Conservation (phyloP, 1,284 basidiomycete species). For the Pseudozyma sp. region DNA sequence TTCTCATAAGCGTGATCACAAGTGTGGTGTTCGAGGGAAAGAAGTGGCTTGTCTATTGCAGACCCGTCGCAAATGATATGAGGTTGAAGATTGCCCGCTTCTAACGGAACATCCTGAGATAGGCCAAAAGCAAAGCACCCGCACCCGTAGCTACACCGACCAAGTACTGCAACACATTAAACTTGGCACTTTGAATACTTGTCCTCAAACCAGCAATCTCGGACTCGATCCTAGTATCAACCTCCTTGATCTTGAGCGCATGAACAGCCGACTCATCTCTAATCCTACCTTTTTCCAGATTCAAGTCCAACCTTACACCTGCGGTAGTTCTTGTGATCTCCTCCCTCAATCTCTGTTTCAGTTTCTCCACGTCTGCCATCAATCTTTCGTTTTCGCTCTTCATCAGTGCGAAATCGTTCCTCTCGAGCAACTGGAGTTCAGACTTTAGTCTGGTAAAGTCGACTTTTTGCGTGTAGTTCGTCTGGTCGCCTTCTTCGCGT, state of each 20-base stretch:
- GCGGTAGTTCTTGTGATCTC: slow-evolving; percentile 86
- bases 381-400: slow-evolving; percentile 95
- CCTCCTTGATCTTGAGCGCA: slow-evolving; percentile 97
- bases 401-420: slow-evolving; percentile 95
- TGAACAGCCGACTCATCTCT: slow-evolving; percentile 92
- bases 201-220: slow-evolving; percentile 92
- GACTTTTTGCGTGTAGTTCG: slow-evolving; percentile 73
- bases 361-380: slow-evolving; percentile 89
- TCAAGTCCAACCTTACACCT: slow-evolving; percentile 92
- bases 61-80: not conserved
- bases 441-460: slow-evolving; percentile 98
- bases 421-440: slow-evolving; percentile 94
- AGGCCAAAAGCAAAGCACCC: slow-evolving; percentile 86
- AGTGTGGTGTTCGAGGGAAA: too few relatives aligned
- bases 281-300: slow-evolving; percentile 93
- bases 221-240: slow-evolving; percentile 95
- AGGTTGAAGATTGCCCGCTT: slow-evolving; percentile 2
- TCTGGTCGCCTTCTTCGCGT: slow-evolving; percentile 65
- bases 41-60: too few relatives aligned
- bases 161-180: slow-evolving; percentile 68
- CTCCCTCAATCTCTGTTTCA: slow-evolving; percentile 92
- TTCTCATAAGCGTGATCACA: too few relatives aligned
- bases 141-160: slow-evolving; percentile 79
- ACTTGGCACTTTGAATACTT: slow-evolving; percentile 91
- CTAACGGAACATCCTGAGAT: slow-evolving; percentile 73